Base-by-base conservation (phyloP, 345 rosid genomes). In the Stellera chamaejasme region DNA sequence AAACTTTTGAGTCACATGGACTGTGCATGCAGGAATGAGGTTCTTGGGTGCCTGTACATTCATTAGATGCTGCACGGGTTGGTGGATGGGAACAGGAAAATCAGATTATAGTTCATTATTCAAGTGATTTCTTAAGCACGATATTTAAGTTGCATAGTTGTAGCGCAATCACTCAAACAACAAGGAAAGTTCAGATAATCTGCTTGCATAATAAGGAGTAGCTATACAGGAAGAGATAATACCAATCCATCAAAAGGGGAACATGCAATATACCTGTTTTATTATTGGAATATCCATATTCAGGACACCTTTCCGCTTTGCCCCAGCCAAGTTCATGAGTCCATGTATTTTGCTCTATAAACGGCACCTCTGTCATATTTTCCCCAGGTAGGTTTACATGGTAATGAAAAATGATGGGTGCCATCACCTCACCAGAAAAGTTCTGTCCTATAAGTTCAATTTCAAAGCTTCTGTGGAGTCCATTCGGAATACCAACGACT, bases 321-420 rank as follows among this genome's bases (percentile, higher is more conserved):
- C 87, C 98, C 96, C 95, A 85, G 15, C 95, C 95, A 10, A 74
- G 62, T 65, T 78, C 76, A 55, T 62, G 64, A 23, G 77, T 78
- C 96, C 98, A 88, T 27, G 90, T 74, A 72, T 85, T 81, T 50
- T 88, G 98, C 54, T 74, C 66, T 14, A 85, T 71, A 16, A 78
- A 82, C 13, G 84, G 88, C 53, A 75, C 79, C 56, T 75, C 77
- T 13, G 85, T 79, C 80, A 81, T 77, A 62, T 81, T 83, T 36
- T 81, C 82, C 44, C 83, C 82, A 0, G 85, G 80, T 10, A 82
- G 62, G 52, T 66, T 82, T 50, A 88, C 93, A 67, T 71, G 66
- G 65, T 81, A 92, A 68, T 66, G 73, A 81, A 88, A 73, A 49
- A 92, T 45, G 10, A 83, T 48, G 10, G 94, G 75, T 54, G 74